Evolutionary conservation across 148 eudicot genomes (phyloP).

Genomic region (Rhododendron mucronatum): DNA sequence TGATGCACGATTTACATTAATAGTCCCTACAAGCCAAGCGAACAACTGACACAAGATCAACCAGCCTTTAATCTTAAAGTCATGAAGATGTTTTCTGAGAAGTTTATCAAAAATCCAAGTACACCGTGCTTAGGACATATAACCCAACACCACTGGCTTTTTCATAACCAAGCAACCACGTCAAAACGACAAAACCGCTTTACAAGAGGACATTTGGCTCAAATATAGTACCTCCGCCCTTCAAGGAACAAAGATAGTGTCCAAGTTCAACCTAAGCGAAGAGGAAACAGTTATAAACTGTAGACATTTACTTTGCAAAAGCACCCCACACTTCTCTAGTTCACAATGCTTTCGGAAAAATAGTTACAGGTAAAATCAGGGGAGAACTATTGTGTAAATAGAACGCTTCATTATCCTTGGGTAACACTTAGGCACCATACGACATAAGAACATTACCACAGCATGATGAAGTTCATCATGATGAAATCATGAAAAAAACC

Average conservation of each 20-base stretch:
- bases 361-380: background rate
- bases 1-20: background rate
- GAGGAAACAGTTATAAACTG: background rate
- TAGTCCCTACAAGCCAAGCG: background rate
- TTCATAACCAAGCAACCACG: background rate
- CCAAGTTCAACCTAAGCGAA: background rate
- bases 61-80: background rate
- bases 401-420: background rate
- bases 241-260: background rate
- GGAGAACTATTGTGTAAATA: background rate
- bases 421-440: background rate
- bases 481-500: background rate
- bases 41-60: background rate
- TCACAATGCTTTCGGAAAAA: background rate
- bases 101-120: background rate
- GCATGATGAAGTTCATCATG: background rate
- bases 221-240: background rate
- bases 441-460: background rate
- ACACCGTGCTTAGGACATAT: background rate
- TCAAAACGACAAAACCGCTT: background rate
- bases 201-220: background rate
- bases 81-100: conserved; percentile 1
- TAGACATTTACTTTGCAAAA: background rate
- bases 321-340: background rate
- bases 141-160: background rate